Conservation (phyloP, 1,139 yeast species). For the Candida sojae region DNA sequence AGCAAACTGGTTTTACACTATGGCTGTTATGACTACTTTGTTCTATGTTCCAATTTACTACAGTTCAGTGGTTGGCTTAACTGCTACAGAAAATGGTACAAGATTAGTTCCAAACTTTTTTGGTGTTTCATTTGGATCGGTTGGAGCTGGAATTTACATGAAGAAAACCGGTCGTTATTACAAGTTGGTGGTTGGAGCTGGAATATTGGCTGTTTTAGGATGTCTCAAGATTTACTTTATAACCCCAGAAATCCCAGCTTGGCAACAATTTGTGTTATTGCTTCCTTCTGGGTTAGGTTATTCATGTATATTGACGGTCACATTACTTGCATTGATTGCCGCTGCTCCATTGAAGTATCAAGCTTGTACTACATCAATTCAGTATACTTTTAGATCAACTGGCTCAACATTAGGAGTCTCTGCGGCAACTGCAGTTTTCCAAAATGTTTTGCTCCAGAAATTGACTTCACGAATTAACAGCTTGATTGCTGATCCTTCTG, state of each 20-base stretch:
- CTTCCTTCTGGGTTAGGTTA: conserved; percentile 59
- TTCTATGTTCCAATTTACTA: conserved; percentile 69
- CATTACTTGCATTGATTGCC: conserved; percentile 67
- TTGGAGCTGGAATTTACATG: conserved; percentile 72
- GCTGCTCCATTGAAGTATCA: conserved; percentile 61
- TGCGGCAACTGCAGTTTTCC: conserved; percentile 66
- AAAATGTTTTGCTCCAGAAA: conserved; percentile 28
- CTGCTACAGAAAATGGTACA: conserved; percentile 62
- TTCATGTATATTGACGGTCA: conserved; percentile 63
- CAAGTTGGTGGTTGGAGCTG: conserved; percentile 45
- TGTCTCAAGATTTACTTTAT: conserved; percentile 36
- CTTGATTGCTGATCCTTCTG: conserved; percentile 27
- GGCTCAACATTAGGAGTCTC: conserved; percentile 77
- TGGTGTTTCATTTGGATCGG: conserved; percentile 69
- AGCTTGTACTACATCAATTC: conserved; percentile 75
- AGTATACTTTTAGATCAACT: conserved; percentile 72
- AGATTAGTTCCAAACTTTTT: conserved; percentile 66
- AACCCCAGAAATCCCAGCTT: conserved; percentile 42
- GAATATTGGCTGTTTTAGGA: conserved; percentile 50
- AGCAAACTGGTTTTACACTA: conserved; percentile 66
- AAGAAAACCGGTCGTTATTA: conserved; percentile 68
- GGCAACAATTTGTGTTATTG: conserved; percentile 34
- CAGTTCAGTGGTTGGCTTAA: conserved; percentile 55
- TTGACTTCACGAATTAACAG: conserved; percentile 22
- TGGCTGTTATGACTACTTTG: conserved; percentile 54